These are phyloP conservation scores for Buxus sempervirens DNA, from an alignment of 164 flowering plant species.

Conservation along the genomic window DNA sequence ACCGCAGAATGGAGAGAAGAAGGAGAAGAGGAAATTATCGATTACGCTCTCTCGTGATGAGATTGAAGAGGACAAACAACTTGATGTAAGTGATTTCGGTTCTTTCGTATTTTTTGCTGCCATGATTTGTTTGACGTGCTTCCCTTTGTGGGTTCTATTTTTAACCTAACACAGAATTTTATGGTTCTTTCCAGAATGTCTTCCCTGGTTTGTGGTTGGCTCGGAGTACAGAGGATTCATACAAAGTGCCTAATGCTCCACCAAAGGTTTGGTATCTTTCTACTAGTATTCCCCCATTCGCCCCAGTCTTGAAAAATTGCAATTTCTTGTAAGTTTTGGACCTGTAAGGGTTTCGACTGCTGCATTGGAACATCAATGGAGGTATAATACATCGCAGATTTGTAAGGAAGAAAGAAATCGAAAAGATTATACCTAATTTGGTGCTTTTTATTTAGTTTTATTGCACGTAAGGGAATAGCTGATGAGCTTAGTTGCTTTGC, in stretches of 20 bases:
- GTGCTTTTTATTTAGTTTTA: no score
- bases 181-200: conserved; percentile 21
- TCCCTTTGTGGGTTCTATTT: neutral
- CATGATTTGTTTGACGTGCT: neutral
- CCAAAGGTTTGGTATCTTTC: conserved; percentile 33
- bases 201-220: conserved; percentile 51
- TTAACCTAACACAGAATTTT: neutral
- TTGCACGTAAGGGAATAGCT: no score
- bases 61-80: conserved; percentile 30
- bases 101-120: no score
- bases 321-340: no score
- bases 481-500: no score
- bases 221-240: conserved; percentile 30
- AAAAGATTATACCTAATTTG: no score
- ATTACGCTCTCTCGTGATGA: conserved; percentile 22
- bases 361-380: neutral
- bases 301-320: no score
- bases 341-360: no score
- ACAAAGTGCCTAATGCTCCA: conserved; percentile 30
- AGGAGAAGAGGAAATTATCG: conserved; percentile 13
- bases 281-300: no score
- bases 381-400: neutral
- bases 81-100: conserved; percentile 22
- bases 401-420: neutral
- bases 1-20: conserved; percentile 2